Base-by-base conservation (phyloP, 495 filamentous ascomycete species). In the Cladorrhinum samala region DNA sequence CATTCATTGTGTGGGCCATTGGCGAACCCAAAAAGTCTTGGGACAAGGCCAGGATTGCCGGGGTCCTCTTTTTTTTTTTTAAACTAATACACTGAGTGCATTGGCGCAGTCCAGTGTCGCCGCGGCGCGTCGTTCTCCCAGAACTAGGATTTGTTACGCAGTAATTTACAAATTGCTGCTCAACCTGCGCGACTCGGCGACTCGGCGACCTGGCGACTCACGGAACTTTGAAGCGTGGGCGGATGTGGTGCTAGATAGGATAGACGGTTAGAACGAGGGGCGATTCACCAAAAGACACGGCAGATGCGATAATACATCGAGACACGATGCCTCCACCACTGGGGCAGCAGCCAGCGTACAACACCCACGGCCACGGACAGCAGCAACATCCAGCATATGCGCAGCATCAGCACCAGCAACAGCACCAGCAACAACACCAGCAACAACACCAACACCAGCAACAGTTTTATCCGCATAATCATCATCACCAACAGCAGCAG, bases 281-380 rank as follows among this genome's bases (percentile, higher is more conserved):
- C 27, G n/a, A n/a, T n/a, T n/a, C n/a, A n/a, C n/a, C n/a, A n/a
- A n/a, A n/a, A n/a, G n/a, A n/a, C n/a, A 37, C 20, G 42, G 20
- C 42, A 17, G 24, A 45, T 47, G 45, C 24, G 21, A 47, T 33
- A 24, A 47, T 24, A 47, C 30, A 33, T 47, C 21, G 45, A 33
- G 36, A 54, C 61, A 63, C 66, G 50, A 68, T 73, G 62, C 74
- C 74, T 59, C 66, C 67, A 60, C 74, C 74, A 57, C 66, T 66
- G 52, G 72, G 68, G 46, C 69, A 73, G 57, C n/a, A 5, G 27
- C 27, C 27, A 33, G 65, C 60, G 46, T 76, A 67, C 62, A 61
- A 68, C 58, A 62, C 62, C 61, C 71, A 74, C 11, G 53, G 50
- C 45, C 58, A 57, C 13, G 45, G 46, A 13, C 46, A 49, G 52